phyloP scores from a whole-genome alignment of 2,329 filamentous ascomycete species.

The Cordyceps fumosorosea region DNA sequence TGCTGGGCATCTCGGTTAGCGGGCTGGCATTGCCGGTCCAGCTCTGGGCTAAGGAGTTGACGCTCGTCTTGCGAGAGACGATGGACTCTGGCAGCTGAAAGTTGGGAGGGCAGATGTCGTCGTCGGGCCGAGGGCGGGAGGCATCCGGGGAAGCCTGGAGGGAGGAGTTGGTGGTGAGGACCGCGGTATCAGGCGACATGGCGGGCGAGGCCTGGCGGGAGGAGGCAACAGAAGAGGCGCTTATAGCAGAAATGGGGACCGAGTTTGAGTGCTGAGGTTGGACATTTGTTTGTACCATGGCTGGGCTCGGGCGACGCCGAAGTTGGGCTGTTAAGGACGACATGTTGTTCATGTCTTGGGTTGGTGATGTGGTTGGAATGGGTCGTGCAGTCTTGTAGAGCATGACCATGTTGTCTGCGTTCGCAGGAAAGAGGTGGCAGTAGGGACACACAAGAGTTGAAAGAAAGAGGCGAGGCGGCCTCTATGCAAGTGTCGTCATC shows the following conservation, averaged over 20 bases:
- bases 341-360: slow-evolving; percentile 31
- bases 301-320: slow-evolving; percentile 38
- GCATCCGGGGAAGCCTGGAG: slow-evolving; percentile 62
- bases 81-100: slow-evolving; percentile 71
- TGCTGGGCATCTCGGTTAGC: slow-evolving; percentile 34
- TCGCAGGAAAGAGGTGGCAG: neutral
- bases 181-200: slow-evolving; percentile 47
- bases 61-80: slow-evolving; percentile 52
- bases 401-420: slow-evolving; percentile 8
- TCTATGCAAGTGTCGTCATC: slow-evolving; percentile 10
- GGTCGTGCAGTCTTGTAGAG: slow-evolving; percentile 10
- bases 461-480: slow-evolving; percentile 2
- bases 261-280: slow-evolving; percentile 31
- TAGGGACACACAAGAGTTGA: neutral
- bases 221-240: slow-evolving; percentile 49
- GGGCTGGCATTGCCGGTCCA: slow-evolving; percentile 52
- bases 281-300: slow-evolving; percentile 42
- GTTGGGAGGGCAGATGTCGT: slow-evolving; percentile 44
- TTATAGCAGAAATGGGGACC: slow-evolving; percentile 47
- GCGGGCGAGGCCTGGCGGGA: slow-evolving; percentile 50
- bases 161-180: slow-evolving; percentile 54
- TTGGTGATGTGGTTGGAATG: slow-evolving; percentile 17
- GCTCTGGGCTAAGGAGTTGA: slow-evolving; percentile 58
- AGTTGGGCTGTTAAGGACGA: slow-evolving; percentile 33
- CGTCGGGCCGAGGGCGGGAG: slow-evolving; percentile 43